Base-by-base conservation (phyloP, 140 eudicot species). In the Oenanthe javanica region DNA sequence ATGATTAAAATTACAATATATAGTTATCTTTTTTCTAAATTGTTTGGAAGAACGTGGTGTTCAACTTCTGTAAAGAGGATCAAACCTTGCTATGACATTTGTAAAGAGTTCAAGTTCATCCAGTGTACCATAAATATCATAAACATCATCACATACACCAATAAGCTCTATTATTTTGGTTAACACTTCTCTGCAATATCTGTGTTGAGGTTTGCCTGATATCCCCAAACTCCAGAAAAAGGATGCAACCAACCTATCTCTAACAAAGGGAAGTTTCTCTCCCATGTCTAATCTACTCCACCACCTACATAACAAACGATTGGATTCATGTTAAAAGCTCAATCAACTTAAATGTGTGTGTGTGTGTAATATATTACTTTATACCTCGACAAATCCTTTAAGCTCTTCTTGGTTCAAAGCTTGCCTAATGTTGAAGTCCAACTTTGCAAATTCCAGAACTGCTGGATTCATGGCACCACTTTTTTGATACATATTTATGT, bases 21-120 rank as follows among this genome's bases (percentile, higher is more conserved):
- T 9, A 8, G 2, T 12, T 9, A 1, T 9, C 51, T 7, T 9
- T 10, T 48, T 48, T 48, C 10, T 9, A 1, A 10, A 7, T 7
- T 7, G 10, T 48, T 7, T 9, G 13, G 51, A 1, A 9, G 13
- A 7, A 48, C 45, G 0, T 42, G 45, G 45, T 48, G 51, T 9
- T 48, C 0, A 7, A 9, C 51, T 48, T 9, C 51, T 7, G 7
- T 59, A 25, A 49, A 38, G 18, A 59, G 52, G 67, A 18, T 55
- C 81, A 40, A 25, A 89, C 90, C 90, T 89, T 55, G 64, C 80
- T 5, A 83, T 80, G 13, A 78, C 82, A 6, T 79, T 36, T 2
- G 93, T 87, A 82, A 89, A 89, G 23, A 61, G 84, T 70, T 81
- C 83, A 13, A 85, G 79, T 82, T 89, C 89, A 27, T 89, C 89